Conservation (phyloP, 805 yeast species). For the Candida bentonensis region DNA sequence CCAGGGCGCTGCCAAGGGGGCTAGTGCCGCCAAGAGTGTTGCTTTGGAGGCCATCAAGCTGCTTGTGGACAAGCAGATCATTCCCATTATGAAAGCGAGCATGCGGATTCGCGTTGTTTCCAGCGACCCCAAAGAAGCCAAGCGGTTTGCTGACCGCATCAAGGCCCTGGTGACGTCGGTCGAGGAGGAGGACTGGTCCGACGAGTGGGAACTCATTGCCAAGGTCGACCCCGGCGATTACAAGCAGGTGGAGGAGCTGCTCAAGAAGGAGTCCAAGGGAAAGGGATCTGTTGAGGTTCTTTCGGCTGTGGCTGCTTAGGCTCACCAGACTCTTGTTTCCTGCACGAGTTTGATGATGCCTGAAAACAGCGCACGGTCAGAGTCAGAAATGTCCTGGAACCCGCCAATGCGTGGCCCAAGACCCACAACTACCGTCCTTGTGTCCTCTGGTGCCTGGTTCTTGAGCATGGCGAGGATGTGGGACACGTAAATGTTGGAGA, state of each 20-base stretch:
- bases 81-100: conserved; percentile 88
- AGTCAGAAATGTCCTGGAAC: conserved; percentile 9
- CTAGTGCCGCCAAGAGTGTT: conserved; percentile 68
- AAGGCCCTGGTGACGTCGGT: conserved; percentile 29
- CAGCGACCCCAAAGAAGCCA: conserved; percentile 36
- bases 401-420: conserved; percentile 17
- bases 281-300: conserved; percentile 66
- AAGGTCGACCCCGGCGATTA: conserved; percentile 79
- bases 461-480: conserved; percentile 19
- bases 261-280: conserved; percentile 38
- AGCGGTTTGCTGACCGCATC: conserved; percentile 29
- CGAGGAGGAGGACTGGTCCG: conserved; percentile 27
- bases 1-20: conserved; percentile 40
- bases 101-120: conserved; percentile 71
- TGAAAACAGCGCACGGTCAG: conserved; percentile 18
- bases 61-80: conserved; percentile 61
- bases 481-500: conserved; percentile 15
- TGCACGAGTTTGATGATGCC: conserved; percentile 18
- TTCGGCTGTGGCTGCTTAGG: neutral
- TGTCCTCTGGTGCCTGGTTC: conserved; percentile 19
- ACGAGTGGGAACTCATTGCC: conserved; percentile 44
- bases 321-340: conserved; percentile 18
- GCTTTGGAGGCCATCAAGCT: conserved; percentile 84
- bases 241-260: conserved; percentile 49
- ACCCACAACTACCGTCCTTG: conserved; percentile 19